Conservation (phyloP, 257 asterid genomes). For the Solanum tarapatanum region DNA sequence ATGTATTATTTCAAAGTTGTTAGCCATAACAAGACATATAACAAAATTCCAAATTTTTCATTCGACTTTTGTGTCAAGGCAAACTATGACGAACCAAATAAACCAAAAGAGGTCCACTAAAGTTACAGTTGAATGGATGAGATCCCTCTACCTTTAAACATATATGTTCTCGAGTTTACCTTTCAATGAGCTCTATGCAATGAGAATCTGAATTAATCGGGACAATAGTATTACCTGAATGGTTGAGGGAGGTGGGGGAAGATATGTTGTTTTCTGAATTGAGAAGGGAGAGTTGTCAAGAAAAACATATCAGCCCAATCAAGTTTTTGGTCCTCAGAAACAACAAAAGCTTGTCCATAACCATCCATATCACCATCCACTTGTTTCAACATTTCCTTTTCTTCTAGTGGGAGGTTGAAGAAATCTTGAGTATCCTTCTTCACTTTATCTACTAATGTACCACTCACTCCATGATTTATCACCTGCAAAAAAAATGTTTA, state of each 20-base stretch:
- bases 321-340: not conserved
- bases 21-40: not conserved
- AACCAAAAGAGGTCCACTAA: not conserved
- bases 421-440: not conserved
- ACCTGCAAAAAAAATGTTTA: not conserved
- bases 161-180: not conserved
- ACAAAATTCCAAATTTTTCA: too few relatives aligned
- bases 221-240: not conserved
- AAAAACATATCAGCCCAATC: not conserved
- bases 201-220: not conserved
- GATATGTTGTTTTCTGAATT: not conserved
- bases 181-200: not conserved
- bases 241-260: not conserved
- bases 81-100: too few relatives aligned
- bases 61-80: not conserved
- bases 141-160: not conserved
- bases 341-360: conserved; percentile 1
- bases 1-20: too few relatives aligned
- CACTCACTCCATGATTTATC: not conserved
- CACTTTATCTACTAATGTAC: not conserved
- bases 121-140: not conserved
- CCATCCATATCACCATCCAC: not conserved
- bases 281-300: not conserved
- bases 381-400: not conserved
- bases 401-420: not conserved